A percentile compares a stretch with the other conserved stretches of the same genome.
phyloP scores from a whole-genome alignment of 2,329 filamentous ascomycete species.

The Westerdykella aurantiaca region DNA sequence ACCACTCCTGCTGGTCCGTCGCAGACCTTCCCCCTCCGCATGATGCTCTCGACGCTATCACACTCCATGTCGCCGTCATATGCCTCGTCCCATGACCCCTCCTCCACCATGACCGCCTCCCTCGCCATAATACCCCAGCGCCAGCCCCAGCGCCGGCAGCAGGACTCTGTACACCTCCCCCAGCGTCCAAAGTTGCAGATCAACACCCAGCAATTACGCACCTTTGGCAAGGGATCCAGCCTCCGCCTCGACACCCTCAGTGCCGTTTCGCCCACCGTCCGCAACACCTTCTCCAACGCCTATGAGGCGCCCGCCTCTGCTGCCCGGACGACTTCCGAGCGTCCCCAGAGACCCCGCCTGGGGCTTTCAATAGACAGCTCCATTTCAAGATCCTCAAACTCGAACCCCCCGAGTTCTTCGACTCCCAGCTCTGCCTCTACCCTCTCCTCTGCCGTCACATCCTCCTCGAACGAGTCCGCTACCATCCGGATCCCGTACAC shows the following conservation, averaged over 20 bases:
- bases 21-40: slow-evolving; percentile 11
- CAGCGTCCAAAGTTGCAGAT: slow-evolving; percentile 56
- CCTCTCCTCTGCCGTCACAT: slow-evolving; percentile 35
- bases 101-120: slow-evolving; percentile 39
- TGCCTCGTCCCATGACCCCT: slow-evolving; percentile 19
- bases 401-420: slow-evolving; percentile 16
- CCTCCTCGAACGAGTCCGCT: slow-evolving; percentile 36
- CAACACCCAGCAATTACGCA: slow-evolving; percentile 49
- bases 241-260: slow-evolving; percentile 50
- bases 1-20: no score
- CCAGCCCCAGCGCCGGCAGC: slow-evolving; percentile 9
- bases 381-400: slow-evolving; percentile 6
- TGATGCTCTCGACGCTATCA: slow-evolving; percentile 36
- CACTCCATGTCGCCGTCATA: slow-evolving; percentile 25
- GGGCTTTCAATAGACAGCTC: slow-evolving; percentile 27
- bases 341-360: slow-evolving; percentile 26
- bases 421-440: slow-evolving; percentile 35
- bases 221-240: slow-evolving; percentile 51
- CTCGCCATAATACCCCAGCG: slow-evolving; percentile 41
- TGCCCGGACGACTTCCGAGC: slow-evolving; percentile 14
- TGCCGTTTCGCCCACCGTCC: slow-evolving; percentile 54
- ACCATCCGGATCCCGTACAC: slow-evolving; percentile 41
- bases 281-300: slow-evolving; percentile 58
- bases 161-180: slow-evolving; percentile 15
- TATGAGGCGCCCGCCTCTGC: slow-evolving; percentile 43